These are phyloP conservation scores for Phytopythium helicoides DNA, from an alignment of 352 stramenopile species.

Conservation along the genomic window DNA sequence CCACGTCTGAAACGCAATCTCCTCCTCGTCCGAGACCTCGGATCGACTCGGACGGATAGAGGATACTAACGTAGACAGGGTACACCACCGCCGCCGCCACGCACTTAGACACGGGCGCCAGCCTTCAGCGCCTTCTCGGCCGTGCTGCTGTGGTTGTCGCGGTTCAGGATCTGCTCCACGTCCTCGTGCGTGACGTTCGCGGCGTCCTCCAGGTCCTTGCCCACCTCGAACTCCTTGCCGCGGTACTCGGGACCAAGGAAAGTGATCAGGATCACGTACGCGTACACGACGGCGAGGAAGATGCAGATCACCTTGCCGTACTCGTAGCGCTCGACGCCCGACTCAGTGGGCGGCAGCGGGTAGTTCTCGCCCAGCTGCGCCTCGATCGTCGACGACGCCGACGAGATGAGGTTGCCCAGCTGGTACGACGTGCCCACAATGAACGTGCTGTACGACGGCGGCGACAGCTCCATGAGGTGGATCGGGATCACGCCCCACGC, in stretches of 20 bases:
- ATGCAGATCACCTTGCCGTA: slow-evolving; percentile 48
- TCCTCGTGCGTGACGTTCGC: slow-evolving; percentile 26
- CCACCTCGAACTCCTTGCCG: slow-evolving; percentile 49
- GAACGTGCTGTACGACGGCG: too few relatives aligned
- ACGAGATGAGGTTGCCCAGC: slow-evolving; percentile 55
- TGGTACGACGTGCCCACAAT: slow-evolving; percentile 49
- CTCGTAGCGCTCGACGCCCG: slow-evolving; percentile 22
- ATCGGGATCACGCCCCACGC: slow-evolving; percentile 57
- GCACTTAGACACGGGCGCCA: background rate
- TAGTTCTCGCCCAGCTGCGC: slow-evolving; percentile 40
- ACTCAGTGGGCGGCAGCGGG: slow-evolving; percentile 26
- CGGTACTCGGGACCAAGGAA: slow-evolving; percentile 45
- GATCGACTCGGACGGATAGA: too few relatives aligned
- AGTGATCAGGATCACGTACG: slow-evolving; percentile 41
- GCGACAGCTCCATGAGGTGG: too few relatives aligned
- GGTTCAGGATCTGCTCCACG: slow-evolving; percentile 31
- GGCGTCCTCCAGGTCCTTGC: slow-evolving; percentile 30
- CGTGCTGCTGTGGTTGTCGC: slow-evolving; percentile 8
- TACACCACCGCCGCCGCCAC: too few relatives aligned
- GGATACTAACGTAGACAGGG: too few relatives aligned
- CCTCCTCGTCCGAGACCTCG: too few relatives aligned
- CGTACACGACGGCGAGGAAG: slow-evolving; percentile 45
- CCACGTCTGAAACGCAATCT: too few relatives aligned
- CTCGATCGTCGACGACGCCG: slow-evolving; percentile 51
- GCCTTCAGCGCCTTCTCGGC: slow-evolving; percentile 26